Percentiles rank a stretch among this genome's conserved stretches.
These are phyloP conservation scores for Trypanosoma avium DNA, from an alignment of 208 protist species.

Conservation along the genomic window DNA sequence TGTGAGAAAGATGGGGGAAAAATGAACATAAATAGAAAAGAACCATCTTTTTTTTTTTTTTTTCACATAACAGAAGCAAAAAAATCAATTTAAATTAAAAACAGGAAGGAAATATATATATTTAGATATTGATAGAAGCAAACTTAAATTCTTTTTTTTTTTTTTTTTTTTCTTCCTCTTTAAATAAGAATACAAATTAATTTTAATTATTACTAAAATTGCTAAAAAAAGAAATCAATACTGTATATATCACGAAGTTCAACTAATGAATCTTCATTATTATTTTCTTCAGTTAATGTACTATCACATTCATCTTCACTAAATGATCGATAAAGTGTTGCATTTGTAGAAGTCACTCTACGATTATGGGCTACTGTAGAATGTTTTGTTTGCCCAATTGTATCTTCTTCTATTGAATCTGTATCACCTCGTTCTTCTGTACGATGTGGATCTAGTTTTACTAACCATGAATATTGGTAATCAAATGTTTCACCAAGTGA, in stretches of 20 bases:
- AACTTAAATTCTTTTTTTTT: no score
- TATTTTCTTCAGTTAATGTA: not conserved
- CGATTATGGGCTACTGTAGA: not conserved
- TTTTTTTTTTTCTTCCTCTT: not conserved
- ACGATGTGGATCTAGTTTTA: not conserved
- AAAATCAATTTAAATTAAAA: not conserved
- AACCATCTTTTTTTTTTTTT: slow-evolving; percentile 7
- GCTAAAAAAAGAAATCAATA: slow-evolving; percentile 32
- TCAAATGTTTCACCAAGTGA: slow-evolving; percentile 47
- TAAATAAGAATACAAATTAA: no score
- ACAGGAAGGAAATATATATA: not conserved
- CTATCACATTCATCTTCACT: not conserved
- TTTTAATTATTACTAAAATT: no score
- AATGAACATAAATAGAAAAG: no score
- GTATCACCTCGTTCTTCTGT: not conserved
- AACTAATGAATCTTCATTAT: slow-evolving; percentile 22
- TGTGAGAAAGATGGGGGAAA: no score
- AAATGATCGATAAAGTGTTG: not conserved
- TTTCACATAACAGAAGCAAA: not conserved
- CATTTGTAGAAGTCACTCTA: not conserved
- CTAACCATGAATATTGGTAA: slow-evolving; percentile 66
- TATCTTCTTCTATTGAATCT: slow-evolving; percentile 1
- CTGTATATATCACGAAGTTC: slow-evolving; percentile 43
- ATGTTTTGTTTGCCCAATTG: not conserved
- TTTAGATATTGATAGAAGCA: no score